Base-by-base conservation (phyloP, 176 grass and related monocot genomes). In the Oryza australiensis region DNA sequence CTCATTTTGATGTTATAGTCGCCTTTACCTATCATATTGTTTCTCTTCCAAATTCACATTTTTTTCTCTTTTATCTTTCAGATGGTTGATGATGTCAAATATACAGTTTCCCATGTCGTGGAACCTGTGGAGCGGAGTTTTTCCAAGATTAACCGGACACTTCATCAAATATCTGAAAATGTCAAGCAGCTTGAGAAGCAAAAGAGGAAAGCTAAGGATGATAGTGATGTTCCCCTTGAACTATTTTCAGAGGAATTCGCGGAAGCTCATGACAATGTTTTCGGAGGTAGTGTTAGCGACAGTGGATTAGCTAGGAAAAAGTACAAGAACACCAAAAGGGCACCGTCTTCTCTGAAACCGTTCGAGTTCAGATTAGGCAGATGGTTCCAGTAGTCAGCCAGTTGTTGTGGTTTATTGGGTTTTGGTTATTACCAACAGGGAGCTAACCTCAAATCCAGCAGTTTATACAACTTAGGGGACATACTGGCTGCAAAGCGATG, bases 61-160 rank as follows among this genome's bases (percentile, higher is more conserved):
- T 73, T 41, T 71, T 33, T 59, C 48, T 60, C 48, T 1, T 78
- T 26, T 43, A 41, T 35, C 51, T 76, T 83, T 84, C 88, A 99
- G 96, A 89, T 99, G 91, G 96, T 82, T 70, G 96, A 99, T 87
- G 96, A 99, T 80, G 96, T 99, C 64, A 99, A 85, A 81, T 99
- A 86, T 78, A 99, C 93, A n/a, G 91, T 99, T 59, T 93, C 93
- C 13, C 96, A 99, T 63, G 96, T 99, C 0, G 91, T 95, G 63
- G 93, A 95, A 72, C 96, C 96, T 18, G 90, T 99, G 74, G 93
- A 99, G 69, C 74, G 93, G 24, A 86, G 93, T 32, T 88, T 99
- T 79, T 81, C 85, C 5, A 91, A 83, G 83, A 99, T 99, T 80
- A 94, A 99, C 43, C 62, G 83, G 85, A 94, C 85, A 78, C 69